A percentile compares a stretch with the other conserved stretches of the same genome.
Evolutionary conservation across 208 protist genomes (phyloP).

Genomic region (Naegleria lovaniensis): DNA sequence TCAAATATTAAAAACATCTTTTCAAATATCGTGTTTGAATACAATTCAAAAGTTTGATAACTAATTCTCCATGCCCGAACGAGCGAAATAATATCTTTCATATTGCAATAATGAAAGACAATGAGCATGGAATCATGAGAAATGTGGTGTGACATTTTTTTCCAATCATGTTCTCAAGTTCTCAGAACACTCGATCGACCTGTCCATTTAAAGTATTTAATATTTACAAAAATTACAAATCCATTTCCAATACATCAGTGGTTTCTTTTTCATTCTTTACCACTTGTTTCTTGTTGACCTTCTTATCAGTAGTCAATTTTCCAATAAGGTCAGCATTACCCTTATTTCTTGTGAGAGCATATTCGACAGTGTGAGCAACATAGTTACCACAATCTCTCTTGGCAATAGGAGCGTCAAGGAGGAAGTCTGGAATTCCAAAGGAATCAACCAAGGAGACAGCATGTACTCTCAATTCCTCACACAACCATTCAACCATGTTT

Average conservation of each 20-base stretch:
- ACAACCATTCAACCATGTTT: slow-evolving; percentile 11
- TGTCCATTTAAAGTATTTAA: no score
- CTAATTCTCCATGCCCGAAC: no score
- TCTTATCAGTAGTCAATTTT: background rate
- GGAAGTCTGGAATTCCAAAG: slow-evolving; percentile 50
- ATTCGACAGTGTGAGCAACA: background rate
- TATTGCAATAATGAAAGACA: no score
- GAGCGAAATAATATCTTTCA: no score
- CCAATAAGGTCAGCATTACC: background rate
- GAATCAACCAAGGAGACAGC: slow-evolving; percentile 46
- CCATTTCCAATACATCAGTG: background rate
- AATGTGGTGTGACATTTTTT: no score
- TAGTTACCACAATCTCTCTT: slow-evolving; percentile 11
- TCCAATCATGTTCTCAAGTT: no score
- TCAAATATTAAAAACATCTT: no score
- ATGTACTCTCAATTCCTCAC: slow-evolving; percentile 32
- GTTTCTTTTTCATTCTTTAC: background rate
- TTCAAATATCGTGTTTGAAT: no score
- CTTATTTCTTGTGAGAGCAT: background rate
- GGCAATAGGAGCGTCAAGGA: background rate
- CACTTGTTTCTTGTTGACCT: background rate
- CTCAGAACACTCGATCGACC: no score
- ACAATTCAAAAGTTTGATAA: no score
- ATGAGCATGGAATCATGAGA: no score
- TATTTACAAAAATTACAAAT: no score